phyloP scores from a whole-genome alignment of 83 land plant species.

The Picea mariana region DNA sequence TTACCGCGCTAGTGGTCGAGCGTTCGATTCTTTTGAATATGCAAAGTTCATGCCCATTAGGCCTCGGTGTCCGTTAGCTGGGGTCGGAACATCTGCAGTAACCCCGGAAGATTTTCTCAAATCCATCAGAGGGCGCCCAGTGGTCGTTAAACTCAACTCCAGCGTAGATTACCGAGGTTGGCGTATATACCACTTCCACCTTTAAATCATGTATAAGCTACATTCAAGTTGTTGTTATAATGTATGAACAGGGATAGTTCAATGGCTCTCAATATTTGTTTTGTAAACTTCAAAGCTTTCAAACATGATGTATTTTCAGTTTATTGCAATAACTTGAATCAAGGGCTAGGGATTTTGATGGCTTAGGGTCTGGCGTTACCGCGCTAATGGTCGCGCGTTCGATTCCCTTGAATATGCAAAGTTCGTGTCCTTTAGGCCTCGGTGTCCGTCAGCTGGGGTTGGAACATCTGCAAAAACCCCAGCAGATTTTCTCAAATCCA shows the following conservation, averaged over 20 bases:
- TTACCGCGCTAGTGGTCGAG: too few relatives aligned
- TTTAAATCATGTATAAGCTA: not conserved
- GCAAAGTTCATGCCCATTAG: too few relatives aligned
- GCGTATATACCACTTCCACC: not conserved
- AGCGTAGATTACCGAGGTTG: constrained; percentile 95
- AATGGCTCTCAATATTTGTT: not conserved
- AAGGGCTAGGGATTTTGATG: not conserved
- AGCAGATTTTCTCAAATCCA: constrained; percentile 91
- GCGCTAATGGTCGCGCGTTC: too few relatives aligned
- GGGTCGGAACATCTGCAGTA: constrained; percentile 60
- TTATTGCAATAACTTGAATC: not conserved
- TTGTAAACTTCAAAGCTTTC: not conserved
- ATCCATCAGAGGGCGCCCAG: constrained; percentile 94
- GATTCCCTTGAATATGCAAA: too few relatives aligned
- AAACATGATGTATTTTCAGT: not conserved
- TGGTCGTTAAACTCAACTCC: constrained; percentile 95
- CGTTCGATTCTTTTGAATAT: too few relatives aligned
- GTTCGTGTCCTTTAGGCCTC: too few relatives aligned
- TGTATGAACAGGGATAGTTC: not conserved
- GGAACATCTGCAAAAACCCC: constrained; percentile 81
- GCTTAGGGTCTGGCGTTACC: too few relatives aligned
- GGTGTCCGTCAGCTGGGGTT: too few relatives aligned
- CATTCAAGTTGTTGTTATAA: not conserved
- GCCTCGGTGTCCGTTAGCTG: too few relatives aligned
- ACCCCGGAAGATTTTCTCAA: constrained; percentile 95